phyloP scores from a whole-genome alignment of 495 filamentous ascomycete species.

The Parachaetomium inaequale region DNA sequence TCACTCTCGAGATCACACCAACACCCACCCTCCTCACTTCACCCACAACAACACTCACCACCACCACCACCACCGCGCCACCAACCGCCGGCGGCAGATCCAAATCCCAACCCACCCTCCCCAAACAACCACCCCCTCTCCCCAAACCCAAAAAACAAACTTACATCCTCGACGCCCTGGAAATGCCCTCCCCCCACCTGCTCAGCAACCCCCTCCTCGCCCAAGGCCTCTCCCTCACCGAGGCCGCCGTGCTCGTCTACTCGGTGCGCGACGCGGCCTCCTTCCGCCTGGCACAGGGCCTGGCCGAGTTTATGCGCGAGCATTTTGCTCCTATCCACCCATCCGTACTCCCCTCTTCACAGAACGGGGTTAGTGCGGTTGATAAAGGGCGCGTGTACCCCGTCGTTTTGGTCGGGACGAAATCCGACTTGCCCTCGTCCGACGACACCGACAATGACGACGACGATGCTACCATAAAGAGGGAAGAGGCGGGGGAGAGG shows the following conservation, averaged over 20 bases:
- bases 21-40: not conserved
- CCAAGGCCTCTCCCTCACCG: slow-evolving; percentile 40
- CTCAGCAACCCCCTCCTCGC: slow-evolving; percentile 32
- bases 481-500: slow-evolving; percentile 17
- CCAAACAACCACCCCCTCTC: not conserved
- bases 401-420: slow-evolving; percentile 39
- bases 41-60: not conserved
- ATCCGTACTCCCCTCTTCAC: not conserved
- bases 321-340: slow-evolving; percentile 14
- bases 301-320: slow-evolving; percentile 34
- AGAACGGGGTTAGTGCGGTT: not conserved
- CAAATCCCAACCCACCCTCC: not conserved
- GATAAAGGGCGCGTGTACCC: slow-evolving; percentile 21
- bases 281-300: slow-evolving; percentile 26
- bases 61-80: not conserved
- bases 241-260: slow-evolving; percentile 42
- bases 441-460: no score
- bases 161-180: slow-evolving; percentile 40
- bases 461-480: slow-evolving; percentile 12
- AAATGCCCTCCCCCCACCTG: slow-evolving; percentile 38
- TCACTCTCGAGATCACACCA: slow-evolving; percentile 27
- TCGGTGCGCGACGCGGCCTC: slow-evolving; percentile 35
- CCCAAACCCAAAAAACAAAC: slow-evolving; percentile 5
- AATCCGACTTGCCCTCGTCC: slow-evolving; percentile 13
- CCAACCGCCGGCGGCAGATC: not conserved